Conservation (phyloP, 441 rosid species). For the Adansonia gregorii region DNA sequence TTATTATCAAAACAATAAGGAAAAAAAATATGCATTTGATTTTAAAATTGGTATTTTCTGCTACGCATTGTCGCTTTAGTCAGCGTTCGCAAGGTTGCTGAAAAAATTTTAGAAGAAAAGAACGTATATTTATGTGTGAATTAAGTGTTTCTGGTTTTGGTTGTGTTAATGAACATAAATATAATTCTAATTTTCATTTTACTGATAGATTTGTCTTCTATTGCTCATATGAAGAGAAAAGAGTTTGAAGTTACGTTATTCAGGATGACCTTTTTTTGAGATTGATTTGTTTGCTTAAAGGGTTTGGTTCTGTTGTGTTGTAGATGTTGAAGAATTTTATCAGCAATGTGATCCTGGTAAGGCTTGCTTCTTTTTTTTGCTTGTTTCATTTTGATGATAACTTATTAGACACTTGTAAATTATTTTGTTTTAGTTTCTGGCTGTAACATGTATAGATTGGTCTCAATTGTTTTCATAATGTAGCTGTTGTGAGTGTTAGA, state of each 20-base stretch:
- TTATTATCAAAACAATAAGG: neutral
- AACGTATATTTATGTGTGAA: neutral
- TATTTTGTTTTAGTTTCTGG: neutral
- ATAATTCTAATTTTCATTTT: neutral
- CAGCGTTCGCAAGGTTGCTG: neutral
- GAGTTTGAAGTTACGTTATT: neutral
- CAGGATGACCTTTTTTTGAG: neutral
- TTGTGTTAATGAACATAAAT: neutral
- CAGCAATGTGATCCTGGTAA: slow-evolving; percentile 83
- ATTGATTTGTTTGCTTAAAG: slow-evolving; percentile 1
- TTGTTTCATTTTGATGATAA: neutral
- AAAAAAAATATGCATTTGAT: neutral
- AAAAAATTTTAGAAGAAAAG: neutral
- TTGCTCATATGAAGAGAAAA: neutral
- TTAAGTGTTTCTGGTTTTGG: neutral
- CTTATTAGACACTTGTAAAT: neutral
- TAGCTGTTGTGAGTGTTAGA: neutral
- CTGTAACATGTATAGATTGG: neutral
- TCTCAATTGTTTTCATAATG: neutral
- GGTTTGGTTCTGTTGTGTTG: slow-evolving; percentile 27
- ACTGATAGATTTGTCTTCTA: slow-evolving; percentile 3
- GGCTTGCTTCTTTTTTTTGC: slow-evolving; percentile 19
- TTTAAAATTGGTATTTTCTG: neutral
- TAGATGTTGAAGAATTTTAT: slow-evolving; percentile 72
- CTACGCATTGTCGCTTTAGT: neutral